Evolutionary conservation across 148 eudicot species (phyloP), one percentile per base, ranked within the genome.

Genomic region (Amaranthus palmeri): DNA sequence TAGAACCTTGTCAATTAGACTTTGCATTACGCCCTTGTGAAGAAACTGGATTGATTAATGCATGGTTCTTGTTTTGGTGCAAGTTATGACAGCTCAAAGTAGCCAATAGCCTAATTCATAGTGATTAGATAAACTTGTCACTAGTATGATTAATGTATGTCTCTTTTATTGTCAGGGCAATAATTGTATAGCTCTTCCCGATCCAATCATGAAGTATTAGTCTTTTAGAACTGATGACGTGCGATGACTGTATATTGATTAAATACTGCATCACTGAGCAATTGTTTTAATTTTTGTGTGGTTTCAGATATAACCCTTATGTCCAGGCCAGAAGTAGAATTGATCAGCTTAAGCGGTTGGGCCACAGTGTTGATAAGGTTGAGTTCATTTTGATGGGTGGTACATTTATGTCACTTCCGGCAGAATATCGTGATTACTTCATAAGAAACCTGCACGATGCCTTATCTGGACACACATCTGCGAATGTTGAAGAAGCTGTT

Each of bases 321-420:
- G 99, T 95, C 64, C 99, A 95, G 71, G 96, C 99, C 47, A 81
- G 99, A 85, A 76, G 97, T 85, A 88, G 99, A 85, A 92, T 95
- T 64, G 99, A 95, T 76, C 99, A 95, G 82, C 96, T 95, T 48
- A 95, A 95, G 85, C 84, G 99, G 54, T 69, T 95, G 86, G 99
- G 99, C 63, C 99, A 95, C 69, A 92, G 96, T 86, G 99, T 89
- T 47, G 99, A 95, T 76, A 95, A 95, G 92, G 99, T 95, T 67
- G 99, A 95, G 75, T 95, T 91, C 81, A 95, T 95, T 83, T 83
- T 95, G 76, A 95, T 95, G 99, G 99, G 99, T 73, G 99, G 99
- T 43, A 95, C 99, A 68, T 95, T 95, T 77, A 95, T 95, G 99
- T 95, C 99, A 43, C 82, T 95, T 71, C 93, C 99, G 40, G 79